Base-by-base conservation (phyloP, 768 basidiomycete species). In the Pilatotrama ljubarskyi region DNA sequence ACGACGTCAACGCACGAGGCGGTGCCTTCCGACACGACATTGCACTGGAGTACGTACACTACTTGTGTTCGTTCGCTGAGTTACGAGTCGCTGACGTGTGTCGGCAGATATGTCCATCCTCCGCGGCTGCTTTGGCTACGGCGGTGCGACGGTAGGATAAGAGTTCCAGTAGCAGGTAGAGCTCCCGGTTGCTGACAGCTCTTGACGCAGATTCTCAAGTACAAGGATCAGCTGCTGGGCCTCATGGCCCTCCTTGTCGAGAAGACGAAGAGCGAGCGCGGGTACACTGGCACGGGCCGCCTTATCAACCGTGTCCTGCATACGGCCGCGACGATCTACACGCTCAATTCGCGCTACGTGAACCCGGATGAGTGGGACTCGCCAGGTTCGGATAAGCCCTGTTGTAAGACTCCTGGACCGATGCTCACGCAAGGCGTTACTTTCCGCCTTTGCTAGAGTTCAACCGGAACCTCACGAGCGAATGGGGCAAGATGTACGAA, bases 261-360 rank as follows among this genome's bases (percentile, higher is more conserved):
- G 41, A 89, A 86, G 68, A 89, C 91, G 7, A 89, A 90, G 75
- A 89, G 85, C 64, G 95, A 98, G 76, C 85, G 94, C 59, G 93
- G 93, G 10, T 98, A 92, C 71, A 85, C 83, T 29, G 84, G 88
- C 51, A 86, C 88, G 10, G 93, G 90, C 1, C 84, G 89, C 41
- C 72, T 98, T 51, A 79, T 96, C 50, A 84, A 87, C 22, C 84
- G 91, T 22, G 78, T 91, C 17, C 73, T 98, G 54, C 83, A 86
- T 66, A 89, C 91, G 0, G 69, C 96, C 41, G 86, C 85, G 11
- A 82, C 86, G 2, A 80, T 88, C 36, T 95, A 93, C 71, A 87
- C 91, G 14, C 68, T 83, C 57, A 91, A 95, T 62, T 84, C 84
- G 48, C 83, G 89, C 15, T 93, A 93, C 61, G 84, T 95, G 57